Percentiles rank a stretch among this genome's conserved stretches.
Conservation (phyloP, 441 rosid genomes). For the Dalechampia spathulata region DNA sequence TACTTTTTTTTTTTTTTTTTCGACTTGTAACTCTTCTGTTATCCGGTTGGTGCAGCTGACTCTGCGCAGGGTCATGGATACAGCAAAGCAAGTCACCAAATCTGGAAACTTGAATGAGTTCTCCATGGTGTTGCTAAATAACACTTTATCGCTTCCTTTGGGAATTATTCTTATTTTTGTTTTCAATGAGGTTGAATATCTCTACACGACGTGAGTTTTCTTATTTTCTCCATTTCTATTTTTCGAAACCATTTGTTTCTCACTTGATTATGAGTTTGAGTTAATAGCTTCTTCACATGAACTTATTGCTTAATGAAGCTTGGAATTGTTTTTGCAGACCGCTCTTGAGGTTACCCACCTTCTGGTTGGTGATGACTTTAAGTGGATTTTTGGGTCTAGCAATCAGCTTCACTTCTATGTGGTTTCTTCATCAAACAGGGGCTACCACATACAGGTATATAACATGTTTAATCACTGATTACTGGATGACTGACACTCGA, state of each 20-base stretch:
- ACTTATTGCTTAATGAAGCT: background rate
- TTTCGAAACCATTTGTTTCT: too few relatives aligned
- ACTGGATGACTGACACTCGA: background rate
- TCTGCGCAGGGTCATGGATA: conserved; percentile 87
- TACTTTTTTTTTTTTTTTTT: conserved; percentile 3
- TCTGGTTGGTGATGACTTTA: conserved; percentile 85
- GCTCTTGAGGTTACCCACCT: conserved; percentile 65
- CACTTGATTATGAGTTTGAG: too few relatives aligned
- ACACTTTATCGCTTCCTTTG: conserved; percentile 83
- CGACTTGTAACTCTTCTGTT: too few relatives aligned
- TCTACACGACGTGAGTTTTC: conserved; percentile 60
- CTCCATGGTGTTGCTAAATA: conserved; percentile 95
- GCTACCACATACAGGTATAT: conserved; percentile 96
- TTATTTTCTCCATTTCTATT: background rate
- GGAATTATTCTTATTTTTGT: conserved; percentile 66
- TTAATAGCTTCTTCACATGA: too few relatives aligned
- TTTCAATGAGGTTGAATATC: conserved; percentile 87
- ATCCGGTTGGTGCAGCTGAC: conserved; percentile 60
- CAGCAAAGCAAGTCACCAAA: conserved; percentile 86
- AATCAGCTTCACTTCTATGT: conserved; percentile 97
- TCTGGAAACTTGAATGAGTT: conserved; percentile 94
- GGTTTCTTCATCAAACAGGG: conserved; percentile 99
- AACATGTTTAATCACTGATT: background rate
- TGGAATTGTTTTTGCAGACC: conserved; percentile 45
- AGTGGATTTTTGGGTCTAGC: conserved; percentile 95